A percentile compares a stretch with the other conserved stretches of the same genome.
phyloP scores from a whole-genome alignment of 2,329 filamentous ascomycete species.

The Pyrenophora teres region DNA sequence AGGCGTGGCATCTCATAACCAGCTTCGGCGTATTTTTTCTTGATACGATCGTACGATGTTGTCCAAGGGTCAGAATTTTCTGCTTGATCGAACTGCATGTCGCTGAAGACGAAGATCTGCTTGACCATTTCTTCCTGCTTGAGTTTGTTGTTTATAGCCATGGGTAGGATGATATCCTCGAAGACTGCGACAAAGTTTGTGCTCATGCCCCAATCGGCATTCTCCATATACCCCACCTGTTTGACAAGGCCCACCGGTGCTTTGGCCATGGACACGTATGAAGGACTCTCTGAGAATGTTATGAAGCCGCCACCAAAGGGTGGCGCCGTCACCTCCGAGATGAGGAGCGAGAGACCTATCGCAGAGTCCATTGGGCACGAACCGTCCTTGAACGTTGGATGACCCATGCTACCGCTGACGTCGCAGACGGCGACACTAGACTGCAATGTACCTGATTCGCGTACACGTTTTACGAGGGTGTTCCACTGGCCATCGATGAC shows the following conservation, averaged over 20 bases:
- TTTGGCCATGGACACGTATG: conserved; percentile 47
- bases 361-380: conserved; percentile 59
- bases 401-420: conserved; percentile 60
- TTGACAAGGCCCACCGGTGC: conserved; percentile 47
- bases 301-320: conserved; percentile 63
- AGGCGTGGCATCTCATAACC: conserved; percentile 64
- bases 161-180: conserved; percentile 58
- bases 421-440: conserved; percentile 63
- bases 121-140: conserved; percentile 64
- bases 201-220: conserved; percentile 48
- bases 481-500: conserved; percentile 61
- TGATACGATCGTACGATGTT: conserved; percentile 58
- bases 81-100: conserved; percentile 63
- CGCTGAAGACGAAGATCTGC: conserved; percentile 63
- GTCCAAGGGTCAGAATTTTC: conserved; percentile 41
- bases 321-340: conserved; percentile 58
- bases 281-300: conserved; percentile 55
- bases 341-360: conserved; percentile 61
- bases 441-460: conserved; percentile 59
- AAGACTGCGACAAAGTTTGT: conserved; percentile 63
- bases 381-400: conserved; percentile 50
- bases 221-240: conserved; percentile 47
- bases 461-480: conserved; percentile 61
- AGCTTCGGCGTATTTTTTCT: conserved; percentile 51
- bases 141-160: conserved; percentile 57